Percentiles rank a stretch among this genome's conserved stretches.
phyloP scores from a whole-genome alignment of 148 eudicot genomes.

The Polygonum maritimum region DNA sequence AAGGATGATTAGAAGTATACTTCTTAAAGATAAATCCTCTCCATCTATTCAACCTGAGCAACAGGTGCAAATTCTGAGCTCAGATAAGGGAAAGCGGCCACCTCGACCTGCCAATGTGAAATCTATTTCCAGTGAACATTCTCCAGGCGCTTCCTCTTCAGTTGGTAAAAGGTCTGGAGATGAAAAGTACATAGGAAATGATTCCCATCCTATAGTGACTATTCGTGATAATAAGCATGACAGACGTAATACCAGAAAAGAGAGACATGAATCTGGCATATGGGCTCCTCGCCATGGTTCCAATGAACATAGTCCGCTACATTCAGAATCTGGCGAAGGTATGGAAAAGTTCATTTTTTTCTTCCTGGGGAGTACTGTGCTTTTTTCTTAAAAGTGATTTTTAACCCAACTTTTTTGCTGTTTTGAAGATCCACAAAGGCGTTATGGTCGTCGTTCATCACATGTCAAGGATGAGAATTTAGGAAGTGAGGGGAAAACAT shows the following conservation, averaged over 20 bases:
- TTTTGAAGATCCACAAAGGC: constrained; percentile 54
- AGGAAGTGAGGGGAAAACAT: constrained; percentile 38
- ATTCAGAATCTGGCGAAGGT: constrained; percentile 54
- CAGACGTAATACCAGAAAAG: constrained; percentile 65
- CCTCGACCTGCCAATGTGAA: constrained; percentile 53
- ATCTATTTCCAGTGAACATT: constrained; percentile 25
- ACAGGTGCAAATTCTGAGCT: constrained; percentile 34
- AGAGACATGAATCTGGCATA: constrained; percentile 90
- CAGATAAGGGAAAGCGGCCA: constrained; percentile 68
- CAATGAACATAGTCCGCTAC: constrained; percentile 41
- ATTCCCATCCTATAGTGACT: constrained; percentile 28
- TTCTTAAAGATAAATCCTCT: constrained; percentile 46
- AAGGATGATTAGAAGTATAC: constrained; percentile 71
- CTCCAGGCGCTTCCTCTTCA: constrained; percentile 23
- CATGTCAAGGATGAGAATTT: constrained; percentile 59
- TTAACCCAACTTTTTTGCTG: constrained; percentile 1
- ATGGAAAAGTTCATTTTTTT: not conserved
- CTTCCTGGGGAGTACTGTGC: not conserved
- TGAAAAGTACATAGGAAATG: constrained; percentile 38
- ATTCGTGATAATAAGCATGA: constrained; percentile 68
- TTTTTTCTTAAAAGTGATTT: not conserved
- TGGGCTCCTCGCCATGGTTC: constrained; percentile 78
- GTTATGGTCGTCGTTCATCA: constrained; percentile 53
- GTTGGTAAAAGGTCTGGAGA: constrained; percentile 34
- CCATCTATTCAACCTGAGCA: constrained; percentile 35